These are phyloP conservation scores for Coccomyxa subellipsoidea DNA, from an alignment of 163 green algal genomes.

Conservation along the genomic window DNA sequence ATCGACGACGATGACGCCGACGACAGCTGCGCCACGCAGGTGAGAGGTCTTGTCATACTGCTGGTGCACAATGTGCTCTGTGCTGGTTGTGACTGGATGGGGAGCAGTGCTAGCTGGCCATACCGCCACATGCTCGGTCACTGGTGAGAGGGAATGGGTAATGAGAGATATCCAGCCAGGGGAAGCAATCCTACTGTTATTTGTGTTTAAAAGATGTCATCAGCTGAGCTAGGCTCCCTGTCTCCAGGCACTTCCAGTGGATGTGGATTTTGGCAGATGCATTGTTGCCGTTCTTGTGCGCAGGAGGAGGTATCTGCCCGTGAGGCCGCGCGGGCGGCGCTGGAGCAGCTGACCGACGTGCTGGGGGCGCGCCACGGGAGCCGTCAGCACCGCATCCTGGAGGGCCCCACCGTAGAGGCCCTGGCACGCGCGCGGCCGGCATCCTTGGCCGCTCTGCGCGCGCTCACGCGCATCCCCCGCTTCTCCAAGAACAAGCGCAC, in stretches of 20 bases:
- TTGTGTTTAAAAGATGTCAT: no score
- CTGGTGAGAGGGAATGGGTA: no score
- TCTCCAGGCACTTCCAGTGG: background rate
- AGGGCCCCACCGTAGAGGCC: slow-evolving; percentile 10
- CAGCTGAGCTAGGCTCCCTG: no score
- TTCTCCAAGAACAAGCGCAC: slow-evolving; percentile 22
- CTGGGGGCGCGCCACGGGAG: background rate
- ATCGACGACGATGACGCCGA: background rate
- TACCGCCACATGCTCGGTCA: no score
- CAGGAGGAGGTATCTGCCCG: slow-evolving; percentile 5
- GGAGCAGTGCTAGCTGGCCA: no score
- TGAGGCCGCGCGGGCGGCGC: slow-evolving; percentile 7
- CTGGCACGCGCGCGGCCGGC: slow-evolving; percentile 14
- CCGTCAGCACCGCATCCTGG: slow-evolving; percentile 19
- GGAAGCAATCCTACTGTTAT: no score
- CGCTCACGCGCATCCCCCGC: slow-evolving; percentile 3
- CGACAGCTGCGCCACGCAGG: background rate
- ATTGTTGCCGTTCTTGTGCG: background rate
- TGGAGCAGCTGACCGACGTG: slow-evolving; percentile 12
- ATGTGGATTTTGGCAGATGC: background rate
- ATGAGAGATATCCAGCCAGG: no score
- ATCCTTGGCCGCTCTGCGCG: slow-evolving; percentile 10
- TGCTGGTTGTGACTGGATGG: no score
- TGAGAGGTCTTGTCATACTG: background rate
- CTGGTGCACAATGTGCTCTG: background rate